These are phyloP conservation scores for Phyllosticta citribraziliensis DNA, from an alignment of 2,329 filamentous ascomycete species.

Conservation along the genomic window DNA sequence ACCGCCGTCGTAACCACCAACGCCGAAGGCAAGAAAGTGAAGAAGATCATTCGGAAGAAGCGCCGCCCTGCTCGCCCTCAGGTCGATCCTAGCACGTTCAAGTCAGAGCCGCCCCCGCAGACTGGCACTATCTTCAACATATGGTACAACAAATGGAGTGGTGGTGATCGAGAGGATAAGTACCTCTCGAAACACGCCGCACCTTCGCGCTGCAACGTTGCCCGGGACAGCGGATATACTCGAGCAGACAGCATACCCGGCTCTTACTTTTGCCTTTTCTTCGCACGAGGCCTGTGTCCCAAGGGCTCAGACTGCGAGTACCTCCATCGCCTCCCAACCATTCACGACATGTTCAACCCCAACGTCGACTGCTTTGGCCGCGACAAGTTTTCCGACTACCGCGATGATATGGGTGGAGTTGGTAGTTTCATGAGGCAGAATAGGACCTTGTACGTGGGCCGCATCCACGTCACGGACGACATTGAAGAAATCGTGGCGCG, in stretches of 20 bases:
- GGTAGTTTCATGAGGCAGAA: constrained; percentile 92
- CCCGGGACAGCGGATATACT: constrained; percentile 49
- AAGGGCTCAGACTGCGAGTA: constrained; percentile 92
- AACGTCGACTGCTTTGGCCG: constrained; percentile 93
- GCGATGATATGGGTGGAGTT: constrained; percentile 96
- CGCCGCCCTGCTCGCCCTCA: constrained; percentile 81
- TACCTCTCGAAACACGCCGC: constrained; percentile 76
- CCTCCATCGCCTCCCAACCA: constrained; percentile 74
- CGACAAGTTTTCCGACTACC: constrained; percentile 86
- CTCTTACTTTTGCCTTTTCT: constrained; percentile 87
- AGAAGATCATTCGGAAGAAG: constrained; percentile 88
- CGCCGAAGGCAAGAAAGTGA: constrained; percentile 54
- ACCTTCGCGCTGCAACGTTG: constrained; percentile 77
- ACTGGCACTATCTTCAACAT: constrained; percentile 70
- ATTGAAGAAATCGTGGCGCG: constrained; percentile 93
- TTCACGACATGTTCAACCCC: constrained; percentile 84
- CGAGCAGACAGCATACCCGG: constrained; percentile 44
- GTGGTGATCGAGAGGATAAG: constrained; percentile 88
- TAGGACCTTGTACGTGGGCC: constrained; percentile 82
- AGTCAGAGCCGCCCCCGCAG: constrained; percentile 76
- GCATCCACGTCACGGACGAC: constrained; percentile 92
- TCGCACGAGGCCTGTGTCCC: constrained; percentile 70
- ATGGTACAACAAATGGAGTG: constrained; percentile 98
- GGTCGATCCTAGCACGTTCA: constrained; percentile 75
- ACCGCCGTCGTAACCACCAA: constrained; percentile 20